A percentile compares a stretch with the other conserved stretches of the same genome.
These are phyloP conservation scores for Zoysia pacifica DNA, from an alignment of 176 grass and related monocot genomes.

Conservation along the genomic window DNA sequence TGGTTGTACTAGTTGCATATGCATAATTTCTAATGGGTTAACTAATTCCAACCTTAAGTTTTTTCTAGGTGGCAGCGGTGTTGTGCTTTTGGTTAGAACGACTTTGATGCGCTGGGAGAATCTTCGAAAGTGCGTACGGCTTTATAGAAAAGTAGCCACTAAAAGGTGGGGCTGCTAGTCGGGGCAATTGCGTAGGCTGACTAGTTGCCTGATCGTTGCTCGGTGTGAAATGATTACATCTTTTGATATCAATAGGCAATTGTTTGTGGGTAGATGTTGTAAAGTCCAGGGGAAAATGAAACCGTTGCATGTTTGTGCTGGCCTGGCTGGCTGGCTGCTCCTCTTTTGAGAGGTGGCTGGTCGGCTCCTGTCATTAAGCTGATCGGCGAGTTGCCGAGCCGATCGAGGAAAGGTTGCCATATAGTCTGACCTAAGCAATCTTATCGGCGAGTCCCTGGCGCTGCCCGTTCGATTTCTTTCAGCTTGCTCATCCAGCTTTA, in stretches of 20 bases:
- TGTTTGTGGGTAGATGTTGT: neutral
- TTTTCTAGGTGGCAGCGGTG: neutral
- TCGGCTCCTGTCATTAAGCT: neutral
- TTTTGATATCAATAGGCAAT: neutral
- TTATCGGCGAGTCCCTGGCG: neutral
- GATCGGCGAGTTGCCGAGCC: slow-evolving; percentile 21
- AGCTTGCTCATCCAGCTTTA: neutral
- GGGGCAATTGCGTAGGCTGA: neutral
- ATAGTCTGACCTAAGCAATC: neutral
- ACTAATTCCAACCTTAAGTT: slow-evolving; percentile 8
- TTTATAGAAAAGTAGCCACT: slow-evolving; percentile 29
- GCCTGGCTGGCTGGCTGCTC: neutral
- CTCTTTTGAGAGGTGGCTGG: neutral
- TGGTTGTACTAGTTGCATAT: neutral
- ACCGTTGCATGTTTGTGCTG: neutral
- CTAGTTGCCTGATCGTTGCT: slow-evolving; percentile 21
- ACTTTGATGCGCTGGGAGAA: slow-evolving; percentile 37
- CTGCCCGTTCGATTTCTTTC: neutral
- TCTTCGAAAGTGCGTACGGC: slow-evolving; percentile 25
- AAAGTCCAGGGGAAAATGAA: neutral
- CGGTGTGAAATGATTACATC: neutral
- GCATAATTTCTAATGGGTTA: neutral
- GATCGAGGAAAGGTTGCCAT: neutral
- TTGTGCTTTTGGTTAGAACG: slow-evolving; percentile 11
- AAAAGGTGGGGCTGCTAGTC: neutral